phyloP scores from a whole-genome alignment of 2,329 filamentous ascomycete genomes.

The Grosmannia penicillata region DNA sequence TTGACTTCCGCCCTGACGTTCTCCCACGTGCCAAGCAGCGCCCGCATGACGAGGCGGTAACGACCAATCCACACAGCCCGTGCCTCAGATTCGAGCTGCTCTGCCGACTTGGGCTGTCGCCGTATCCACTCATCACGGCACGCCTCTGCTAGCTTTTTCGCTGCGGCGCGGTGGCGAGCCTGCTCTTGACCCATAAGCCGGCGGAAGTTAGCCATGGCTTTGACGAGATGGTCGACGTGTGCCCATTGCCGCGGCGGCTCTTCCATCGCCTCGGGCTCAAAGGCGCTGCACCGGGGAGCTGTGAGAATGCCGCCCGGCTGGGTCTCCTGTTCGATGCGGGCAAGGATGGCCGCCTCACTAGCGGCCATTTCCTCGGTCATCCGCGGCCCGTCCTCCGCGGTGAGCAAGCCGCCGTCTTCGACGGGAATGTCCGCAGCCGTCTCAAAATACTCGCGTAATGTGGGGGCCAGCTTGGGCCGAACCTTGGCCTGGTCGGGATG shows the following conservation, averaged over 20 bases:
- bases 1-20: conserved; percentile 49
- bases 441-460: conserved; percentile 43
- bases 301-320: conserved; percentile 64
- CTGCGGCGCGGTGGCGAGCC: conserved; percentile 57
- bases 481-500: conserved; percentile 43
- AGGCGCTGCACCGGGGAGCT: conserved; percentile 52
- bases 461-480: conserved; percentile 35
- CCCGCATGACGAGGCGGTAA: conserved; percentile 57
- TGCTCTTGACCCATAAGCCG: conserved; percentile 70
- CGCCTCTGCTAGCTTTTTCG: conserved; percentile 66
- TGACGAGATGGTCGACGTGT: conserved; percentile 73
- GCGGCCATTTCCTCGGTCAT: conserved; percentile 47
- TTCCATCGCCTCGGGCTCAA: conserved; percentile 54
- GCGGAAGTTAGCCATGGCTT: conserved; percentile 67
- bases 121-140: conserved; percentile 62
- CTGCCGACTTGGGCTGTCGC: conserved; percentile 58
- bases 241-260: conserved; percentile 69
- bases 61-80: conserved; percentile 48
- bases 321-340: conserved; percentile 57
- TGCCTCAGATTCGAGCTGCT: conserved; percentile 72
- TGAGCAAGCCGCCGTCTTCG: conserved; percentile 41
- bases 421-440: conserved; percentile 35
- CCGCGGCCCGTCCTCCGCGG: conserved; percentile 37
- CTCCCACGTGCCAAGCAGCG: conserved; percentile 44
- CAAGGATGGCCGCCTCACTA: conserved; percentile 54